phyloP scores from a whole-genome alignment of 2,329 filamentous ascomycete species.

The Xylariaceae sp. region DNA sequence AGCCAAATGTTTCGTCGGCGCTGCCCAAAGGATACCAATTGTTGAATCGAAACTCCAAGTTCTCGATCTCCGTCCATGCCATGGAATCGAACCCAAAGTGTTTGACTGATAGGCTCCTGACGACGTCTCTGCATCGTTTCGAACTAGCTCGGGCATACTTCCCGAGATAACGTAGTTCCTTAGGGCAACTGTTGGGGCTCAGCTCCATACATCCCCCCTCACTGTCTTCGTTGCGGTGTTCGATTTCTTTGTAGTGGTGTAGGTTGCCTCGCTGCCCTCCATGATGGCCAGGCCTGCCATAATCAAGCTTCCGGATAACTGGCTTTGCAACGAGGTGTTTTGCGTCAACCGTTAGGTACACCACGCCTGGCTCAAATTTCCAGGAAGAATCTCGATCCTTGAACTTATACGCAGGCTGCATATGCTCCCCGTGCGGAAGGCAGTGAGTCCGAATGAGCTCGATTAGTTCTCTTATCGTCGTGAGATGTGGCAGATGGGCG shows the following conservation, averaged over 20 bases:
- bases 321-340: conserved; percentile 10
- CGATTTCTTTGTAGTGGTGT: background rate
- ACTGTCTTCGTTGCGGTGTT: background rate
- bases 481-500: conserved; percentile 10
- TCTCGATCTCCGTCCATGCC: conserved; percentile 13
- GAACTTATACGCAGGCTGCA: conserved; percentile 19
- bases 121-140: conserved; percentile 10
- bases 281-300: background rate
- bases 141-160: conserved; percentile 11
- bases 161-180: conserved; percentile 9
- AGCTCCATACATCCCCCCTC: conserved; percentile 1
- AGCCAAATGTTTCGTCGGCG: conserved; percentile 13
- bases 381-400: conserved; percentile 6
- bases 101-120: conserved; percentile 8
- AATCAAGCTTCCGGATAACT: background rate
- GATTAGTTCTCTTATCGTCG: conserved; percentile 11
- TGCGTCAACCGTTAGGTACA: conserved; percentile 13
- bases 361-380: conserved; percentile 18
- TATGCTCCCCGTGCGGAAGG: conserved; percentile 6
- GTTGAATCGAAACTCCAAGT: conserved; percentile 8
- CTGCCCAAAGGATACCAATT: conserved; percentile 19
- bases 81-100: conserved; percentile 10
- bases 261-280: conserved; percentile 1
- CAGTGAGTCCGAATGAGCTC: conserved; percentile 13
- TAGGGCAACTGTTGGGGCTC: background rate